Percentiles rank a stretch among this genome's conserved stretches.
Conservation (phyloP, 2,329 filamentous ascomycete species). For the Pestalotiopsis sp. region DNA sequence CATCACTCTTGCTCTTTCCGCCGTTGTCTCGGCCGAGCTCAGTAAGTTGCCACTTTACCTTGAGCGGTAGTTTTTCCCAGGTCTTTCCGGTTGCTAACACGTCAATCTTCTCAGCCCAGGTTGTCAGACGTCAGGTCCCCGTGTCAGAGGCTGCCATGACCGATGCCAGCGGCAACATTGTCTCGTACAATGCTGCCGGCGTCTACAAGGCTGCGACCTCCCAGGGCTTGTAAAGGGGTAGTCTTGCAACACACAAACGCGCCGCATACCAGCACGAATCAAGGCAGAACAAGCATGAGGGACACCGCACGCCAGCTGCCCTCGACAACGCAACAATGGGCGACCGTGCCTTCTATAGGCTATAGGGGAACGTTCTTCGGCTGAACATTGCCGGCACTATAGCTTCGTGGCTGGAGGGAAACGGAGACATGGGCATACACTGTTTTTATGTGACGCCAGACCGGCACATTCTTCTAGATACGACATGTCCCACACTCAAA, state of each 20-base stretch:
- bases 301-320: background rate
- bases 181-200: slow-evolving; percentile 43
- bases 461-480: background rate
- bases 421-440: background rate
- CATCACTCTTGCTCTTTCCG: slow-evolving; percentile 47
- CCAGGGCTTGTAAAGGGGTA: slow-evolving; percentile 34
- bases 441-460: background rate
- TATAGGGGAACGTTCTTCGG: background rate
- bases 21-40: slow-evolving; percentile 45
- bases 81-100: slow-evolving; percentile 14
- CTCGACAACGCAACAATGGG: background rate
- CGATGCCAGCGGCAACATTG: slow-evolving; percentile 43
- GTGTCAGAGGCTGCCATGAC: slow-evolving; percentile 46
- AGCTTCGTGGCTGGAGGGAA: background rate
- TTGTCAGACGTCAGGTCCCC: slow-evolving; percentile 33
- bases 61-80: background rate
- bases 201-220: slow-evolving; percentile 43
- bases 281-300: background rate
- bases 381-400: background rate
- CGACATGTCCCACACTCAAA: background rate
- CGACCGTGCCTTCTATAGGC: background rate
- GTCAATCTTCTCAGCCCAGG: slow-evolving; percentile 25
- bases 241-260: background rate
- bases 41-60: slow-evolving; percentile 21
- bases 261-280: background rate